Conservation (phyloP, 805 yeast species). For the Barnettozyma botsteinii region DNA sequence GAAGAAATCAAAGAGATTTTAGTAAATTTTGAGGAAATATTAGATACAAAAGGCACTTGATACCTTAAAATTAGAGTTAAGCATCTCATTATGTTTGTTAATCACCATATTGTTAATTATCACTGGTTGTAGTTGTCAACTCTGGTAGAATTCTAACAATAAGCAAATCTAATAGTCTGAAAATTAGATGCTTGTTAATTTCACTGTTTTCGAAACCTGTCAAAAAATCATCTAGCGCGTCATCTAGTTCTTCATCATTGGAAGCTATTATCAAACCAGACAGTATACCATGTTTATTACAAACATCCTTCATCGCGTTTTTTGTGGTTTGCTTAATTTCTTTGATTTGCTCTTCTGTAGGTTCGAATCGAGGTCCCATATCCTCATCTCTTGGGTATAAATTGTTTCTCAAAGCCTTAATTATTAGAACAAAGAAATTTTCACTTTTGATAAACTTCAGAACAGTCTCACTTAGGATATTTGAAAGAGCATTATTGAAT, state of each 20-base stretch:
- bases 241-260: constrained; percentile 20
- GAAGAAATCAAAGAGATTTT: constrained; percentile 19
- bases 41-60: background rate
- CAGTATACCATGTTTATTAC: constrained; percentile 15
- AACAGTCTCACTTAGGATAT: constrained; percentile 19
- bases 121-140: too few species aligned
- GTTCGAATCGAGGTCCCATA: constrained; percentile 45
- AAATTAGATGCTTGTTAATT: constrained; percentile 39
- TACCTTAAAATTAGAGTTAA: background rate
- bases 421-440: constrained; percentile 14
- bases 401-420: constrained; percentile 30
- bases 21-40: constrained; percentile 18
- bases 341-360: constrained; percentile 34
- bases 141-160: constrained; percentile 38
- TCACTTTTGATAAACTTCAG: constrained; percentile 14
- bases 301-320: constrained; percentile 22
- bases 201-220: constrained; percentile 31
- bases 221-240: constrained; percentile 28
- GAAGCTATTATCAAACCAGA: constrained; percentile 19
- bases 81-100: too few species aligned
- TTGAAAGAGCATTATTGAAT: constrained; percentile 18
- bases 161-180: constrained; percentile 37
- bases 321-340: constrained; percentile 25
- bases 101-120: too few species aligned
- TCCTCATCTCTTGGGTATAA: constrained; percentile 44